Evolutionary conservation across 1,139 yeast species (phyloP).

Genomic region (Geotrichum aggregatum): DNA sequence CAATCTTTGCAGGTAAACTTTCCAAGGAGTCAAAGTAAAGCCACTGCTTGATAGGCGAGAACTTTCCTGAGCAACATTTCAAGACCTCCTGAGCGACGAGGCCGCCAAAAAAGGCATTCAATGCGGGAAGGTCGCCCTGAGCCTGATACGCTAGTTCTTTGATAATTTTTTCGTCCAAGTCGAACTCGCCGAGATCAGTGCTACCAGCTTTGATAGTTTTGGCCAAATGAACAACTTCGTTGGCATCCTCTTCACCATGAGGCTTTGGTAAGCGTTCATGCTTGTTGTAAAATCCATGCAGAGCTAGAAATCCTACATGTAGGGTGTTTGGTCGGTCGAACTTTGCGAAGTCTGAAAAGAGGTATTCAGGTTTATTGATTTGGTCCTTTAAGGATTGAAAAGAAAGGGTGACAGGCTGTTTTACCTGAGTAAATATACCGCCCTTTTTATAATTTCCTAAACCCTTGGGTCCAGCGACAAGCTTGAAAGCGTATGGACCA

Average conservation of each 20-base stretch:
- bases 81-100: conserved; percentile 93
- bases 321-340: conserved; percentile 86
- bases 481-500: conserved; percentile 89
- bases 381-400: conserved; percentile 66
- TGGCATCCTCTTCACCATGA: conserved; percentile 68
- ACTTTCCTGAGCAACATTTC: conserved; percentile 92
- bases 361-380: conserved; percentile 69
- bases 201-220: conserved; percentile 29
- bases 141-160: conserved; percentile 78
- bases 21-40: conserved; percentile 92
- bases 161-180: conserved; percentile 61
- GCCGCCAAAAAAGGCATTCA: conserved; percentile 90
- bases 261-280: conserved; percentile 77
- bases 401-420: conserved; percentile 62
- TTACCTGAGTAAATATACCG: conserved; percentile 89
- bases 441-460: conserved; percentile 72
- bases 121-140: conserved; percentile 85
- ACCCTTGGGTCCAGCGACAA: conserved; percentile 47
- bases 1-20: conserved; percentile 63
- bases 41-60: conserved; percentile 85
- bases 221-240: conserved; percentile 58
- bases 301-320: conserved; percentile 88
- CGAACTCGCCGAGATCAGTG: conserved; percentile 52
- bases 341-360: conserved; percentile 85
- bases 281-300: conserved; percentile 64